Base-by-base conservation (phyloP, 768 basidiomycete species). In the Kwoniella heveanensis region DNA sequence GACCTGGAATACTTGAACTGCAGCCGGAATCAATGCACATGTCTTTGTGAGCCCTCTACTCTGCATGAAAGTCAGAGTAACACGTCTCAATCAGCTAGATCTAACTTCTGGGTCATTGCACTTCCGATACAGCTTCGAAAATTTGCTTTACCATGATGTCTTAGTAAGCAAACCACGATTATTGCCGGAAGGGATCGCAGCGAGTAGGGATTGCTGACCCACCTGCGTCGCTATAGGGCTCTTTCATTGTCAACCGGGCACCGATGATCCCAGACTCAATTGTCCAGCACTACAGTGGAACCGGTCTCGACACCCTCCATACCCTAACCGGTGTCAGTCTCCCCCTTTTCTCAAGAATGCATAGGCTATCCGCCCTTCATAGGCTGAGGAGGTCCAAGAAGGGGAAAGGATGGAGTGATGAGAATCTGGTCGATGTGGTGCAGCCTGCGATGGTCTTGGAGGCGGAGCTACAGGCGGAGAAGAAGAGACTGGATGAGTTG, bases 121-220 rank as follows among this genome's bases (percentile, higher is more conserved):
- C 30, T 26, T 6, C 5, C 30, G 21, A 7, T 15, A 2, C 59
- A 75, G 73, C 61, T 66, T 72, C 46, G 71, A 76, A 36, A 73
- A 76, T 39, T 36, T 76, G 17, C 48, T 72, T 9, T 71, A 73
- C 44, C 68, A 73, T 44, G 71, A 73, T 32, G 67, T 69, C 13
- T 54, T 73, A 30, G 72, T 73, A 51, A 46, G 70, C 63, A 8
- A 1, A 32, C 13, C 32, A n/a, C n/a, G n/a, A n/a, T n/a, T n/a
- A n/a, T n/a, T n/a, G n/a, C n/a, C n/a, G n/a, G n/a, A n/a, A n/a
- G n/a, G n/a, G n/a, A n/a, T n/a, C n/a, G n/a, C n/a, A n/a, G n/a
- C n/a, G n/a, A n/a, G n/a, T n/a, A n/a, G 32, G 10, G 39, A 3
- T 22, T 22, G 6, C 54, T 59, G 21, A 58, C 48, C 22, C 21